These are phyloP conservation scores for Dactylorhiza incarnata DNA, from an alignment of 106 monocot species.

Conservation along the genomic window DNA sequence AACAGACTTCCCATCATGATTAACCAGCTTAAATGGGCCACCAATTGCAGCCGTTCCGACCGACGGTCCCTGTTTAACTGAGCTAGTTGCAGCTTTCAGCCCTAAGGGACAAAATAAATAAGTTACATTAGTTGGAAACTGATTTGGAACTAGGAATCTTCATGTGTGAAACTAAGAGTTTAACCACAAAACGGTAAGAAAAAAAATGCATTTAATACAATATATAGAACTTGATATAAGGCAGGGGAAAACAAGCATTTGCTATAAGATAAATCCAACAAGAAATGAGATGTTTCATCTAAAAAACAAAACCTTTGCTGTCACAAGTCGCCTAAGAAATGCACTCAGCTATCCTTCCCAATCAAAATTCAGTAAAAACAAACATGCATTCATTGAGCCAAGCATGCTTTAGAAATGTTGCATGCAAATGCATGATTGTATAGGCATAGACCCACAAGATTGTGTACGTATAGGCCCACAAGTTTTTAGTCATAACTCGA, in stretches of 20 bases:
- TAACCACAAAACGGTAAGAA: neutral
- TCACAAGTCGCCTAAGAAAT: neutral
- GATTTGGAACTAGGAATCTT: neutral
- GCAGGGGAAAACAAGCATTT: neutral
- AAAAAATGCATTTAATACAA: neutral
- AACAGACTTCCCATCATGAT: constrained; percentile 69
- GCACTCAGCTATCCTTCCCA: neutral
- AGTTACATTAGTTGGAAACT: neutral
- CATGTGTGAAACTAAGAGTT: neutral
- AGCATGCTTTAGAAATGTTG: neutral
- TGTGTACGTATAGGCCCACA: neutral
- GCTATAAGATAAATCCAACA: neutral
- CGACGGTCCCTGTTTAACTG: constrained; percentile 70
- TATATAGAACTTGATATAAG: neutral
- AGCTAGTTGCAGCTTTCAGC: constrained; percentile 52
- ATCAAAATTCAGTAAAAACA: neutral
- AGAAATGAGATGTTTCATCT: neutral
- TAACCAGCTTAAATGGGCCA: constrained; percentile 74
- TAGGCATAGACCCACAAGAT: neutral
- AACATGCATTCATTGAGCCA: neutral
- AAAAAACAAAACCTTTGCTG: neutral
- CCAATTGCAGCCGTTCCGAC: constrained; percentile 90
- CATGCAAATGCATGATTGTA: constrained; percentile 1
- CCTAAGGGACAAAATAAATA: constrained; percentile 25
- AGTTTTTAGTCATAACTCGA: neutral